Conservation (phyloP, 2,329 filamentous ascomycete species). For the Aspergillus fischeri region DNA sequence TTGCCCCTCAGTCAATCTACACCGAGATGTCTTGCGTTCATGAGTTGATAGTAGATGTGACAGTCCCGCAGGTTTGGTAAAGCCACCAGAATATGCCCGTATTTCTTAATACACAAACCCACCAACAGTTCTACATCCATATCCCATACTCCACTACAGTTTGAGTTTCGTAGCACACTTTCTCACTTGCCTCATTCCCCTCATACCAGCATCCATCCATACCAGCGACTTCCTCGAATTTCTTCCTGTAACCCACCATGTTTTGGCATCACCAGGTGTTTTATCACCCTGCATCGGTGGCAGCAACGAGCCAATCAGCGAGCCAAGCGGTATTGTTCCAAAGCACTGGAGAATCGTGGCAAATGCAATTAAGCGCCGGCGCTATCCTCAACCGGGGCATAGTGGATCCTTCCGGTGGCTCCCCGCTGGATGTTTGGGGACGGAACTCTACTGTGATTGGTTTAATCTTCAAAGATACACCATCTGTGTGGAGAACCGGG, state of each 20-base stretch:
- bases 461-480: background rate
- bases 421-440: conserved; percentile 1
- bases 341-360: conserved; percentile 8
- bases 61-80: background rate
- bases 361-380: conserved; percentile 20
- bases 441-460: background rate
- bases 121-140: too few relatives aligned
- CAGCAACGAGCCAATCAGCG: conserved; percentile 8
- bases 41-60: background rate
- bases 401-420: conserved; percentile 1
- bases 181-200: background rate
- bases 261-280: background rate
- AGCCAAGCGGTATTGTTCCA: conserved; percentile 2
- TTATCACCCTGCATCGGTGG: conserved; percentile 5
- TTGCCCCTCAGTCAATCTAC: background rate
- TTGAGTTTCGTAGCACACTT: background rate
- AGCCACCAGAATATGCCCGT: background rate
- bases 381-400: conserved; percentile 5
- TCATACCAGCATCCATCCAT: background rate
- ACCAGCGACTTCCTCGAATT: background rate
- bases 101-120: too few relatives aligned
- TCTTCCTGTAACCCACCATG: background rate
- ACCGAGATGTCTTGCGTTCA: background rate
- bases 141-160: background rate
- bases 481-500: background rate